Evolutionary conservation across 2,329 filamentous ascomycete genomes (phyloP).

Genomic region (Alternaria longipes): DNA sequence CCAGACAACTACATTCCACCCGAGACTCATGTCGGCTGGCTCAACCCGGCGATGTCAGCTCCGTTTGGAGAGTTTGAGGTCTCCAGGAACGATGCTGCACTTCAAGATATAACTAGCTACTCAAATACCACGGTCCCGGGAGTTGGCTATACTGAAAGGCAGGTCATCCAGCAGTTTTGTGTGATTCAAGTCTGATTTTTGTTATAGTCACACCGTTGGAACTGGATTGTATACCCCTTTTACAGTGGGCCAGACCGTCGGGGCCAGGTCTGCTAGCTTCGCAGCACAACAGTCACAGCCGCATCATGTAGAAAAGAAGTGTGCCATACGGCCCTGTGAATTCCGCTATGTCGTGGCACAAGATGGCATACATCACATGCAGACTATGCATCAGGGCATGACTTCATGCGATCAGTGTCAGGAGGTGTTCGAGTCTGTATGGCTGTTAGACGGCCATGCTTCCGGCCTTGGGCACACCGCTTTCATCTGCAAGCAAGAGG

Average conservation of each 20-base stretch:
- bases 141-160: too few species aligned
- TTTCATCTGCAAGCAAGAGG: background rate
- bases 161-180: too few species aligned
- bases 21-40: too few species aligned
- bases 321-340: background rate
- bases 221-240: too few species aligned
- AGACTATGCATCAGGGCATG: fast-evolving
- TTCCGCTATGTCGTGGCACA: fast-evolving
- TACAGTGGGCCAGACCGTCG: background rate
- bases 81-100: too few species aligned
- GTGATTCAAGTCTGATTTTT: too few species aligned
- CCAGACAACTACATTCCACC: background rate
- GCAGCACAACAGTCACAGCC: background rate
- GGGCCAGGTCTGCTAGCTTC: background rate
- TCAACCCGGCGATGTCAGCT: fast-evolving
- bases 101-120: too few species aligned
- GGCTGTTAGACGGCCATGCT: background rate
- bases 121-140: too few species aligned
- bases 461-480: fast-evolving
- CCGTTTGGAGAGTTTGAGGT: background rate
- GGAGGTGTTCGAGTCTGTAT: fast-evolving
- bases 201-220: too few species aligned
- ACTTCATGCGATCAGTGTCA: background rate
- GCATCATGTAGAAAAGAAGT: background rate
- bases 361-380: background rate